phyloP scores from a whole-genome alignment of 306 rosid species.

The Citrullus amarus region DNA sequence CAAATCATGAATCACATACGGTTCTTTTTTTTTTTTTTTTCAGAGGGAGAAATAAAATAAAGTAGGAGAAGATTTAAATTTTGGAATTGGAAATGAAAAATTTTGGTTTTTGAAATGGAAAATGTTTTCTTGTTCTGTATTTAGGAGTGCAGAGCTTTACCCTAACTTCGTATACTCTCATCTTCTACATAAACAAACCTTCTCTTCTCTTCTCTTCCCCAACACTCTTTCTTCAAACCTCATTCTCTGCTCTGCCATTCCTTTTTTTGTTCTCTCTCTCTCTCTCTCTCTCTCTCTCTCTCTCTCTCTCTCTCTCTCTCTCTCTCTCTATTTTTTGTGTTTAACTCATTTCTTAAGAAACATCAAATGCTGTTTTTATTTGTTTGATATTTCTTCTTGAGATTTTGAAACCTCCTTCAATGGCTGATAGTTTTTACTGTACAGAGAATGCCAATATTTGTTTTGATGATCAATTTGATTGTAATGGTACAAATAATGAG shows the following conservation, averaged over 20 bases:
- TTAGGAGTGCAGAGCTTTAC: neutral
- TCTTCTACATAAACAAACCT: slow-evolving; percentile 3
- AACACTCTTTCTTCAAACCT: neutral
- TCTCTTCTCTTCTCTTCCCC: neutral
- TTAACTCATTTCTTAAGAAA: neutral
- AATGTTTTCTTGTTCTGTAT: neutral
- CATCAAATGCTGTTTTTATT: slow-evolving; percentile 2
- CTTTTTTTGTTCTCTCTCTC: neutral
- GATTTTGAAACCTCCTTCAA: slow-evolving; percentile 20
- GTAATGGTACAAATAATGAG: slow-evolving; percentile 20
- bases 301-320: neutral
- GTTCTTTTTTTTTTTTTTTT: too few species aligned
- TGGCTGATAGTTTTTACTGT: slow-evolving; percentile 42
- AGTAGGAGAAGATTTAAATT: neutral
- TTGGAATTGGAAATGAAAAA: too few species aligned
- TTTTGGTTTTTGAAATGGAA: neutral
- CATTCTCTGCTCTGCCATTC: neutral
- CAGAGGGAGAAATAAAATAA: too few species aligned
- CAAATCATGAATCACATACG: too few species aligned
- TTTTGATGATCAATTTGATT: slow-evolving; percentile 31
- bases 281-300: neutral
- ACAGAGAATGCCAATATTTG: slow-evolving; percentile 26
- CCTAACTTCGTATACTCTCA: neutral
- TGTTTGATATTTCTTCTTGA: slow-evolving; percentile 16
- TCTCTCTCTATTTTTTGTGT: neutral